A percentile compares a stretch with the other conserved stretches of the same genome.
These are phyloP conservation scores for Coemansia sp. DNA, from an alignment of 192 early-diverging fungal genomes.

Conservation along the genomic window DNA sequence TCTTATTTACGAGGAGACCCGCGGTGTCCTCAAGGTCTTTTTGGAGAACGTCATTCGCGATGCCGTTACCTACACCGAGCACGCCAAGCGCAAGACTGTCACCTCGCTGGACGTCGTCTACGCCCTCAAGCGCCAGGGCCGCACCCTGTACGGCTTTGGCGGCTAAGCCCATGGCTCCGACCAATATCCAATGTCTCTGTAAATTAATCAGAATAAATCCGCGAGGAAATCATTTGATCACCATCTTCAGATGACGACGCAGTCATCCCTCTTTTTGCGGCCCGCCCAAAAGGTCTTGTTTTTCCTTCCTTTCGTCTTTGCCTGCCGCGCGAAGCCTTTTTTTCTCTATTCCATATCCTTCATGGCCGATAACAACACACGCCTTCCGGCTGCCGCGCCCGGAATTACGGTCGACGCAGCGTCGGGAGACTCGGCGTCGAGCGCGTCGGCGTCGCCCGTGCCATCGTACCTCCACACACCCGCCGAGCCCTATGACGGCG, in stretches of 20 bases:
- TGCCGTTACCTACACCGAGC: conserved; percentile 98
- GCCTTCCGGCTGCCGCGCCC: neutral
- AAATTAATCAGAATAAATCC: too few relatives aligned
- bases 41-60: conserved; percentile 99
- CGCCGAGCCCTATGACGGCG: conserved; percentile 25
- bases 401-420: neutral
- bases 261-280: too few relatives aligned
- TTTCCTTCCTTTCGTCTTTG: neutral
- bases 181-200: too few relatives aligned
- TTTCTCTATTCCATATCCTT: neutral
- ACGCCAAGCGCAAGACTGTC: conserved; percentile 91
- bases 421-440: neutral
- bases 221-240: too few relatives aligned
- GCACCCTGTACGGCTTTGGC: conserved; percentile 86
- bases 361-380: neutral
- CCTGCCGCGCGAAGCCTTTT: neutral
- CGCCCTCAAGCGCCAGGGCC: conserved; percentile 94
- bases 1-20: conserved; percentile 99
- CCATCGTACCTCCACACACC: conserved; percentile 30
- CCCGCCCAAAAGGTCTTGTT: too few relatives aligned
- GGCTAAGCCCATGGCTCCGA: too few relatives aligned
- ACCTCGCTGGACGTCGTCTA: conserved; percentile 99
- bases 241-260: too few relatives aligned
- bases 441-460: conserved; percentile 1
- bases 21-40: conserved; percentile 95